These are phyloP conservation scores for Rosa lucieae DNA, from an alignment of 306 rosid species.

Conservation along the genomic window DNA sequence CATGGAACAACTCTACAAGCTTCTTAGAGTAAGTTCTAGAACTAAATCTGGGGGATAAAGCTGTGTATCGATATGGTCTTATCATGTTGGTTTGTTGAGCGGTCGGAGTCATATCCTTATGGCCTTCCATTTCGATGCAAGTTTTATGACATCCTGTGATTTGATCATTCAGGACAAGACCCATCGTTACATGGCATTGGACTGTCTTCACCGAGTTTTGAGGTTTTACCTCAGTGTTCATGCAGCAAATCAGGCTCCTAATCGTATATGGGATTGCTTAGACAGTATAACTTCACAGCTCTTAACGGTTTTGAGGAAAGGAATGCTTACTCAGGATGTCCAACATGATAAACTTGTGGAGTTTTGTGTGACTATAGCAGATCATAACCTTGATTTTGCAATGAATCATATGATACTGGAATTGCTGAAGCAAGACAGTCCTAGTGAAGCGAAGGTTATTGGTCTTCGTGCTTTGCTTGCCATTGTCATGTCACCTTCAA, in stretches of 20 bases:
- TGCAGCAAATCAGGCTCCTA: conserved; percentile 77
- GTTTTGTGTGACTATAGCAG: conserved; percentile 96
- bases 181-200: conserved; percentile 97
- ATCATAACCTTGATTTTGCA: conserved; percentile 96
- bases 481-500: conserved; percentile 85
- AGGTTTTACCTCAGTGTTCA: conserved; percentile 95
- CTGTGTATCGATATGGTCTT: conserved; percentile 2
- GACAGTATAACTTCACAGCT: conserved; percentile 98
- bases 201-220: conserved; percentile 97
- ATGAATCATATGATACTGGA: conserved; percentile 98
- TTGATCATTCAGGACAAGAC: conserved; percentile 87
- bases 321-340: conserved; percentile 96
- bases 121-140: conserved; percentile 25
- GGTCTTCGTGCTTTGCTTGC: conserved; percentile 98
- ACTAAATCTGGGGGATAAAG: neutral
- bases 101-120: conserved; percentile 24
- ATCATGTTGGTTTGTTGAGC: conserved; percentile 21
- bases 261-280: conserved; percentile 93
- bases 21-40: conserved; percentile 71
- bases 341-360: conserved; percentile 99
- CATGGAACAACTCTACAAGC: conserved; percentile 98
- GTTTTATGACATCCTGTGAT: conserved; percentile 36
- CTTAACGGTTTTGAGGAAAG: conserved; percentile 80
- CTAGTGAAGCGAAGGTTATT: conserved; percentile 97
- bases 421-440: conserved; percentile 89